These are phyloP conservation scores for Pelargonium exstipulatum DNA, from an alignment of 441 rosid species.

Conservation along the genomic window DNA sequence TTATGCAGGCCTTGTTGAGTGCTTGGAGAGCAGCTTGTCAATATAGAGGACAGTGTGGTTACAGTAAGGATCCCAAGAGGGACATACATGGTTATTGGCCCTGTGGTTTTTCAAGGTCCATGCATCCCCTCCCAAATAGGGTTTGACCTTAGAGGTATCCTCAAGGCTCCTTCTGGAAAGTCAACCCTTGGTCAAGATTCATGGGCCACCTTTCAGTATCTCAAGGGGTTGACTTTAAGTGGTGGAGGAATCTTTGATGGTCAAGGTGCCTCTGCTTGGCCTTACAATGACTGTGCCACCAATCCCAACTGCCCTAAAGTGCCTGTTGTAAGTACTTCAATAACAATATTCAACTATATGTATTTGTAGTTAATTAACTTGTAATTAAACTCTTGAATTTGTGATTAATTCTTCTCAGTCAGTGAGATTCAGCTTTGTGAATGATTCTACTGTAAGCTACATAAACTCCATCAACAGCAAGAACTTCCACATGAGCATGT, in stretches of 20 bases:
- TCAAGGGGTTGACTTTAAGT: constrained; percentile 5
- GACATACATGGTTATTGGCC: constrained; percentile 9
- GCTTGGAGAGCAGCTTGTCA: constrained; percentile 22
- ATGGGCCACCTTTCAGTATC: constrained; percentile 22
- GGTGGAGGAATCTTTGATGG: constrained; percentile 35
- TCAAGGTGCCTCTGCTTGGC: constrained; percentile 29
- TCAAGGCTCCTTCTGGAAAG: constrained; percentile 15
- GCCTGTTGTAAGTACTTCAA: constrained; percentile 26
- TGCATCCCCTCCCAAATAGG: constrained; percentile 18
- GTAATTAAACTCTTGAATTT: background rate
- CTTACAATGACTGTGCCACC: constrained; percentile 20
- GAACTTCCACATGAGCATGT: constrained; percentile 21
- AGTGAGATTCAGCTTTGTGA: constrained; percentile 21
- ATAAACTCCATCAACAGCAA: constrained; percentile 26
- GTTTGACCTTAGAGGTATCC: constrained; percentile 14
- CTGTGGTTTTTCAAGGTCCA: constrained; percentile 16
- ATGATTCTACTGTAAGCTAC: constrained; percentile 4
- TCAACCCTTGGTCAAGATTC: constrained; percentile 10
- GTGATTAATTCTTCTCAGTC: constrained; percentile 15
- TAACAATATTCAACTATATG: background rate
- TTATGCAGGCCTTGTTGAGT: constrained; percentile 16
- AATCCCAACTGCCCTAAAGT: constrained; percentile 24
- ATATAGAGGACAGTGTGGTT: background rate
- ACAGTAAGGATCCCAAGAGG: constrained; percentile 15
- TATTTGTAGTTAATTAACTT: background rate